These are phyloP conservation scores for Aphanomyces stellatus DNA, from an alignment of 352 stramenopile genomes.

Conservation along the genomic window DNA sequence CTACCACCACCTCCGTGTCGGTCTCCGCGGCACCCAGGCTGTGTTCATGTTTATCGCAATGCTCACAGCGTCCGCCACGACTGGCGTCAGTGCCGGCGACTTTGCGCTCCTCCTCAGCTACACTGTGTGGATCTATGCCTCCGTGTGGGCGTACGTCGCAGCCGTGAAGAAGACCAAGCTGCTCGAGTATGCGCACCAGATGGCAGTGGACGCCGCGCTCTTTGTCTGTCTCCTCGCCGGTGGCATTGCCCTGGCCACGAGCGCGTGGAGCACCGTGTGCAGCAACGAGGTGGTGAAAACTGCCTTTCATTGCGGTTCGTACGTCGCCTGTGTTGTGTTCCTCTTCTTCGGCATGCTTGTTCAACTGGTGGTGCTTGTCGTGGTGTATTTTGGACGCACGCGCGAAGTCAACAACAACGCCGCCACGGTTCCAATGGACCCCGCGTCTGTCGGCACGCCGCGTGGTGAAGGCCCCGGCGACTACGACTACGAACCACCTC, in stretches of 20 bases:
- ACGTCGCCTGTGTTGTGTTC: conserved; percentile 1
- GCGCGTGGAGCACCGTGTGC: neutral
- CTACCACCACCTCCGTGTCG: neutral
- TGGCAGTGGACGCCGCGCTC: neutral
- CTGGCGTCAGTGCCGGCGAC: conserved; percentile 1
- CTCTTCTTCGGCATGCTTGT: neutral
- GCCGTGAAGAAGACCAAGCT: neutral
- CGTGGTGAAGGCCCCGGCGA: too few relatives aligned
- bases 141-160: neutral
- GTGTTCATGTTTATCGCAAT: conserved; percentile 2
- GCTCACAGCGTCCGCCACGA: conserved; percentile 15
- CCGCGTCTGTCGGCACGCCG: neutral
- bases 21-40: neutral
- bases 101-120: conserved; percentile 2
- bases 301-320: neutral
- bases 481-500: too few relatives aligned
- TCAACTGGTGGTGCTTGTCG: conserved; percentile 2
- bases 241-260: neutral
- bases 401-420: too few relatives aligned
- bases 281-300: neutral
- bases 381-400: neutral
- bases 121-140: neutral
- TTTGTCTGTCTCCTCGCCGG: conserved; percentile 1
- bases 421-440: neutral
- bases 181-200: neutral